A percentile compares a stretch with the other conserved stretches of the same genome.
Evolutionary conservation across 208 protist species (phyloP).

Genomic region (Herpetomonas samuelpessoai): DNA sequence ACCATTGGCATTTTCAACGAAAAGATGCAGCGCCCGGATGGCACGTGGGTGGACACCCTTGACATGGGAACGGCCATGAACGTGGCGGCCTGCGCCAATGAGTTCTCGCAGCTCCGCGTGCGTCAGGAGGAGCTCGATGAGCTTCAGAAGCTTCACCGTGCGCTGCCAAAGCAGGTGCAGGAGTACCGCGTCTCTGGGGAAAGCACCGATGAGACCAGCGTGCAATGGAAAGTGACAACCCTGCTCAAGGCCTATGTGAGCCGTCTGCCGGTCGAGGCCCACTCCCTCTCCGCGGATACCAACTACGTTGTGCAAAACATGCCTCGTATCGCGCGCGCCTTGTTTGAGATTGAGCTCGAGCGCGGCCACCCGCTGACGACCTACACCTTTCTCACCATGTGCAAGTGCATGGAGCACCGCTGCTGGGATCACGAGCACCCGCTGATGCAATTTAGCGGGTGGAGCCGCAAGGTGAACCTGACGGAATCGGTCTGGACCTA

Average conservation of each 20-base stretch:
- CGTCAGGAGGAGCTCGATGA: slow-evolving; percentile 96
- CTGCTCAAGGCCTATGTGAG: slow-evolving; percentile 97
- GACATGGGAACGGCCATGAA: slow-evolving; percentile 92
- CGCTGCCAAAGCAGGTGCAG: slow-evolving; percentile 59
- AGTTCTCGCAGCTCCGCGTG: slow-evolving; percentile 97
- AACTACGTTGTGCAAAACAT: slow-evolving; percentile 97
- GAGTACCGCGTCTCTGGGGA: slow-evolving; percentile 71
- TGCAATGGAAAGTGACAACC: slow-evolving; percentile 96
- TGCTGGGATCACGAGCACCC: slow-evolving; percentile 94
- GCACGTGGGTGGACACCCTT: slow-evolving; percentile 84
- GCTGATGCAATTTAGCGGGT: slow-evolving; percentile 80
- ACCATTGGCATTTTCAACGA: slow-evolving; percentile 96
- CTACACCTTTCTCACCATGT: slow-evolving; percentile 86
- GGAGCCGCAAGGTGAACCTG: slow-evolving; percentile 59
- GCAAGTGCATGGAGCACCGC: slow-evolving; percentile 93
- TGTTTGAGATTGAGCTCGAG: slow-evolving; percentile 98
- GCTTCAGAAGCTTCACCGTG: slow-evolving; percentile 79
- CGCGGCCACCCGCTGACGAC: slow-evolving; percentile 87
- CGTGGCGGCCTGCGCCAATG: slow-evolving; percentile 87
- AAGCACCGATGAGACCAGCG: slow-evolving; percentile 82
- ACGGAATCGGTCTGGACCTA: slow-evolving; percentile 70
- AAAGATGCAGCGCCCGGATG: slow-evolving; percentile 79
- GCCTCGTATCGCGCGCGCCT: slow-evolving; percentile 93
- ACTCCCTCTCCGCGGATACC: slow-evolving; percentile 93
- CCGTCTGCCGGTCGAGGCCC: slow-evolving; percentile 75